A percentile compares a stretch with the other conserved stretches of the same genome.
Conservation (phyloP, 306 rosid species). For the Vigna angularis region DNA sequence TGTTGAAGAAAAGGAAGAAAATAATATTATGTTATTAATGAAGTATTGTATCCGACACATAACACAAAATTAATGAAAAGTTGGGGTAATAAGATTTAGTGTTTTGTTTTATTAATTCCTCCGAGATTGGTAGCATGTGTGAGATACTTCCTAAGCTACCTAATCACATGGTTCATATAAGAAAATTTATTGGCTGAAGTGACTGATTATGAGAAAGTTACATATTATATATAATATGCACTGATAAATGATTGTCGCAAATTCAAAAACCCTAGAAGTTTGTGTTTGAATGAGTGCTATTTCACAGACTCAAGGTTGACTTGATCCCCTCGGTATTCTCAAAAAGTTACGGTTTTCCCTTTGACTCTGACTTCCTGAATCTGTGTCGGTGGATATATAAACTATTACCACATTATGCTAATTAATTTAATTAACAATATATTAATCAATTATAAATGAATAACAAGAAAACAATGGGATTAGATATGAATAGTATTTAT, state of each 20-base stretch:
- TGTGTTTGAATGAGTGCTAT: constrained; percentile 51
- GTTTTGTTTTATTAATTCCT: constrained; percentile 14
- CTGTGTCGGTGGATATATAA: constrained; percentile 38
- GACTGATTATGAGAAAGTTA: not conserved
- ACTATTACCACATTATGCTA: not conserved
- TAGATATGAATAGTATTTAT: no score
- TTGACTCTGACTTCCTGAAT: constrained; percentile 38
- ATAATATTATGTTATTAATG: constrained; percentile 47
- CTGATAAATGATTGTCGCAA: constrained; percentile 40
- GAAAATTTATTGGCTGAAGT: constrained; percentile 7
- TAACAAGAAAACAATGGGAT: not conserved
- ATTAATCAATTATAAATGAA: not conserved
- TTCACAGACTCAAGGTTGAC: constrained; percentile 47
- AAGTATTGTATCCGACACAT: constrained; percentile 39
- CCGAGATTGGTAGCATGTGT: constrained; percentile 53
- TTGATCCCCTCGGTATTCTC: constrained; percentile 33
- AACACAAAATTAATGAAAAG: constrained; percentile 16
- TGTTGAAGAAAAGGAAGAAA: constrained; percentile 40
- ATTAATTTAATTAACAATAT: no score
- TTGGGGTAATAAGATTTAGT: constrained; percentile 37
- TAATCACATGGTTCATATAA: constrained; percentile 51
- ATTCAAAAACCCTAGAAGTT: constrained; percentile 35
- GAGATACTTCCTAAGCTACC: constrained; percentile 50
- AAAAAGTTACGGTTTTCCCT: constrained; percentile 28
- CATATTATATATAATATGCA: no score